Conservation (phyloP, 192 early-diverging fungal species). For the Podila verticillata region DNA sequence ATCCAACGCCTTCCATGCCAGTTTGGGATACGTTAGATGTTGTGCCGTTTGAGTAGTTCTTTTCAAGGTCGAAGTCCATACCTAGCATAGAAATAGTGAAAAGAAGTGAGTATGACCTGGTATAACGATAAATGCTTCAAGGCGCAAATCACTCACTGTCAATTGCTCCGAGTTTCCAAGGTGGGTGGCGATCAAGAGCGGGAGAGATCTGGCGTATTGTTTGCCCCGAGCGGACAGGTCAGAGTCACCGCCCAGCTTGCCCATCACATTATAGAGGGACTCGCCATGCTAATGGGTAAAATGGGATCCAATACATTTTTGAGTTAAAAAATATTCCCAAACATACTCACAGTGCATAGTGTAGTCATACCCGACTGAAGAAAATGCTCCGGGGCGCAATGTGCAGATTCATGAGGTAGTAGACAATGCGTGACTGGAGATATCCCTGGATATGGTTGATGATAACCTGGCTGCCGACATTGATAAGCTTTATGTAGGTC, state of each 20-base stretch:
- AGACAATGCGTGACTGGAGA: slow-evolving; percentile 95
- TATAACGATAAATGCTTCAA: neutral
- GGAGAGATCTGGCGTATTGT: slow-evolving; percentile 86
- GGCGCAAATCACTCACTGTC: slow-evolving; percentile 56
- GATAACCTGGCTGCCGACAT: slow-evolving; percentile 90
- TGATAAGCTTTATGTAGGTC: slow-evolving; percentile 95
- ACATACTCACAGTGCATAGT: neutral
- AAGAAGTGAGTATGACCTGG: neutral
- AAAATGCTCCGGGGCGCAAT: slow-evolving; percentile 94
- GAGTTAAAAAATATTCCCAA: neutral
- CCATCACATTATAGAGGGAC: slow-evolving; percentile 90
- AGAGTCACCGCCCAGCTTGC: slow-evolving; percentile 96
- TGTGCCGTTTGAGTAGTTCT: slow-evolving; percentile 92
- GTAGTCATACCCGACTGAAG: slow-evolving; percentile 73
- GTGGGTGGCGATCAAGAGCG: slow-evolving; percentile 79
- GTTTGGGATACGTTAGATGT: slow-evolving; percentile 83
- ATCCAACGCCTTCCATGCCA: slow-evolving; percentile 98
- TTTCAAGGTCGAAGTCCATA: slow-evolving; percentile 97
- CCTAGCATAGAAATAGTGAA: slow-evolving; percentile 15
- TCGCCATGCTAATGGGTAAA: slow-evolving; percentile 81
- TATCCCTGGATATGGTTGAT: slow-evolving; percentile 97
- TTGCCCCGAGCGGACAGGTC: slow-evolving; percentile 86
- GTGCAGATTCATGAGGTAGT: slow-evolving; percentile 99
- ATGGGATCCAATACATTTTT: neutral
- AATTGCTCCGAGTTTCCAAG: slow-evolving; percentile 75